A percentile compares a stretch with the other conserved stretches of the same genome.
These are phyloP conservation scores for Botrytis hyacinthi DNA, from an alignment of 2,329 filamentous ascomycete species.

Conservation along the genomic window DNA sequence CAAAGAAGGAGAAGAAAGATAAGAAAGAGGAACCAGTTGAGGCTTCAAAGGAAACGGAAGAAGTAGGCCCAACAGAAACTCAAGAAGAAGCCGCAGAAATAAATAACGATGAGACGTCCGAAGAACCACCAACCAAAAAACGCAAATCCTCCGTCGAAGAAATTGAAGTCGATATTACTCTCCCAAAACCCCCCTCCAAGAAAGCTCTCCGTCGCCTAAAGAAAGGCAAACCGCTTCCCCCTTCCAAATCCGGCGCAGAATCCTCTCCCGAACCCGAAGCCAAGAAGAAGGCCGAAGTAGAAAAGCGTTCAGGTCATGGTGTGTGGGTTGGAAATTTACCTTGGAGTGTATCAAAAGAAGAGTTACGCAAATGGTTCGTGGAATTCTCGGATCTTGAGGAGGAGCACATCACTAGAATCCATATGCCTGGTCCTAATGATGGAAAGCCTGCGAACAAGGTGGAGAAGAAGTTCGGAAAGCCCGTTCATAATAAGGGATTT, in stretches of 20 bases:
- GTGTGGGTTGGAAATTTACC: slow-evolving; percentile 96
- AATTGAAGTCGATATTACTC: slow-evolving; percentile 83
- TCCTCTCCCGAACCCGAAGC: slow-evolving; percentile 41
- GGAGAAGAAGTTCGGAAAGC: slow-evolving; percentile 35
- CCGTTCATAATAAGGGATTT: slow-evolving; percentile 75
- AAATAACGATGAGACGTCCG: slow-evolving; percentile 18
- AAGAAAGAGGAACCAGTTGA: not conserved
- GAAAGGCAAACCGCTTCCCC: slow-evolving; percentile 64
- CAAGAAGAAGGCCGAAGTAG: slow-evolving; percentile 44
- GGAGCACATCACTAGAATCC: slow-evolving; percentile 74
- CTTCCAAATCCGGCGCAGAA: slow-evolving; percentile 46
- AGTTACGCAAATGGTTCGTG: slow-evolving; percentile 78
- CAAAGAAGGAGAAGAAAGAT: slow-evolving; percentile 19
- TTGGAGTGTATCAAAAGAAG: slow-evolving; percentile 73
- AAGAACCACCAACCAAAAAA: slow-evolving; percentile 49
- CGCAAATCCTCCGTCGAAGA: slow-evolving; percentile 68
- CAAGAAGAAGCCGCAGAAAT: slow-evolving; percentile 4
- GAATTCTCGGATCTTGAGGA: slow-evolving; percentile 65
- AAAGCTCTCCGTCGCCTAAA: slow-evolving; percentile 87
- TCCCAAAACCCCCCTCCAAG: slow-evolving; percentile 94
- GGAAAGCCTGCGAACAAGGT: slow-evolving; percentile 38
- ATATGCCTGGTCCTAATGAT: slow-evolving; percentile 51
- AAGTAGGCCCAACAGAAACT: not conserved
- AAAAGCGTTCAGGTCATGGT: slow-evolving; percentile 72
- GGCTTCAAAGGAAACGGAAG: not conserved